These are phyloP conservation scores for Aspergillus intermedius DNA, from an alignment of 2,329 filamentous ascomycete genomes.

Conservation along the genomic window DNA sequence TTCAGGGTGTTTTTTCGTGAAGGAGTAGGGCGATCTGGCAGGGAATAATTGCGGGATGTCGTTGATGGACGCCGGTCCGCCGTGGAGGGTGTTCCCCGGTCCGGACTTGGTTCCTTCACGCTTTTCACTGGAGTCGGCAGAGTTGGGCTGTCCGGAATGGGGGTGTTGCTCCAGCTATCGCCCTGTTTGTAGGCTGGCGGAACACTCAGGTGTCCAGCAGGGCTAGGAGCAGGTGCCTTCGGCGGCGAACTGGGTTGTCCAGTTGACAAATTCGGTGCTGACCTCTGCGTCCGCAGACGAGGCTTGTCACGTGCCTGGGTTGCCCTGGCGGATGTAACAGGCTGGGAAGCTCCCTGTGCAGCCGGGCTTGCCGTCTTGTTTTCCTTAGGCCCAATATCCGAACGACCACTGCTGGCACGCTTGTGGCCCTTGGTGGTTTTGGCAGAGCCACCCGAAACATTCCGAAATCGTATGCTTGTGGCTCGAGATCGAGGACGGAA, in stretches of 20 bases:
- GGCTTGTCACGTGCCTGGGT: constrained; percentile 3
- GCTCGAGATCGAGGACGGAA: constrained; percentile 15
- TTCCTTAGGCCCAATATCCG: not conserved
- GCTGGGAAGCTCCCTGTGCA: constrained; percentile 9
- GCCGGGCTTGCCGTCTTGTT: constrained; percentile 5
- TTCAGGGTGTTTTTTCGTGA: constrained; percentile 34
- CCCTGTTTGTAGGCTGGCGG: constrained; percentile 28
- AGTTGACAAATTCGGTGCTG: constrained; percentile 25
- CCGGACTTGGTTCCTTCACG: constrained; percentile 3
- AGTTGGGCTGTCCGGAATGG: constrained; percentile 30
- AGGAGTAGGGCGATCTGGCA: constrained; percentile 12
- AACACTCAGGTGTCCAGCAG: constrained; percentile 21
- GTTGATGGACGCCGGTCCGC: constrained; percentile 9
- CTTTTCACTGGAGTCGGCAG: constrained; percentile 17
- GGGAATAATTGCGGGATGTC: constrained; percentile 8
- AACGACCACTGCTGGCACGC: not conserved
- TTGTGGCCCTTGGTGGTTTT: not conserved
- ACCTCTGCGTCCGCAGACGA: constrained; percentile 23
- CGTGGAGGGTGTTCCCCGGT: constrained; percentile 6
- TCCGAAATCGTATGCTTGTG: constrained; percentile 9
- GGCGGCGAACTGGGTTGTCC: constrained; percentile 8
- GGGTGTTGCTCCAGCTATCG: constrained; percentile 24
- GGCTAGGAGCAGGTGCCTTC: constrained; percentile 8
- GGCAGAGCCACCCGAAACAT: not conserved
- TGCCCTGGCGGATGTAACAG: constrained; percentile 2